Evolutionary conservation across 2,329 filamentous ascomycete species (phyloP), one percentile per base, ranked within the genome.

Genomic region (Scolecobasidium constrictum): DNA sequence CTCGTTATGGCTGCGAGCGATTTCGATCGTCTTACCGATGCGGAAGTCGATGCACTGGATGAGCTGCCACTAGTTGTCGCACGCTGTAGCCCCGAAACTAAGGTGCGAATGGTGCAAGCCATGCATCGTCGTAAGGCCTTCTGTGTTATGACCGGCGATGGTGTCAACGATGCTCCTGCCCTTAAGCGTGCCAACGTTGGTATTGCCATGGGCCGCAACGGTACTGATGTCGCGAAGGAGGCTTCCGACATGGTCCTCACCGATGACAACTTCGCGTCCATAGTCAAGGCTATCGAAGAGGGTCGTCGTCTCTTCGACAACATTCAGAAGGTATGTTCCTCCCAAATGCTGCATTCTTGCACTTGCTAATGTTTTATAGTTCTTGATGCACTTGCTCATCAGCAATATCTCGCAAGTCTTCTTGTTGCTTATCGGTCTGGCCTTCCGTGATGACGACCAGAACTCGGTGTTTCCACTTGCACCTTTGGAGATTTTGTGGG

Each of bases 401-500:
- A 79, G 85, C 58, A 93, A 94, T 56, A 81, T 93, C 35, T 86
- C 83, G 23, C 83, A 93, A 56, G 87, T 88, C 6, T 80, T 84
- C 48, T 78, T 86, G 1, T 69, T 94, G 13, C 77, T 94, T 17
- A 79, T 86, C 31, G 87, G 87, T 42, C 75, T 94, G 3, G 82
- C 72, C 0, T 93, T 94, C 65, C 83, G 86, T 53, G 87, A 94
- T 55, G 50, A 62, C 2, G 65, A 69, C 6, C 72, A 75, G 6
- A 72, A 83, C 46, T 92, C 86, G 0, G 86, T 94, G 7, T 94
- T 93, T 60, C 87, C 86, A 3, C 75, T 94, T 34, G 78, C 84
- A 0, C 86, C 87, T 1, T 77, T 94, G 11, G 81, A 94, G 53
- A 90, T 94, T 48, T 73, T 94, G 45, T 94, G 86, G 86, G 86